Percentiles rank a stretch among this genome's conserved stretches.
Evolutionary conservation across 2,329 filamentous ascomycete genomes (phyloP).

Genomic region (Claviceps pazoutovae): DNA sequence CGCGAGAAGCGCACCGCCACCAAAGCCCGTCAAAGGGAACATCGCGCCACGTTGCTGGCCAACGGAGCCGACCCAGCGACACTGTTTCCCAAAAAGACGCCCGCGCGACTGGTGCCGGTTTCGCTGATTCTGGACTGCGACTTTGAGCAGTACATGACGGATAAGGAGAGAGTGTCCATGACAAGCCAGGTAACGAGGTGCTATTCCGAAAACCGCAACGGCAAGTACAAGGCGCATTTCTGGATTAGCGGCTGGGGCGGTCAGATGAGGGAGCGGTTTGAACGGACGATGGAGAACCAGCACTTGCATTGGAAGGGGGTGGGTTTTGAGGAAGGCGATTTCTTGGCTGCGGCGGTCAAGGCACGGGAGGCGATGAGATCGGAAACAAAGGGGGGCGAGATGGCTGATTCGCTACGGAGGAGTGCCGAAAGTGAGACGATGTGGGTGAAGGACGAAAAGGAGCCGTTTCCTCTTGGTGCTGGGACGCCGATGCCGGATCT

Average conservation of each 20-base stretch:
- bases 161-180: conserved; percentile 73
- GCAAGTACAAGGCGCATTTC: conserved; percentile 55
- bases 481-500: conserved; percentile 16
- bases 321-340: conserved; percentile 59
- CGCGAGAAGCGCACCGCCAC: conserved; percentile 40
- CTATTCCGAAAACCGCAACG: conserved; percentile 75
- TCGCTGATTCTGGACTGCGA: conserved; percentile 80
- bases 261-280: conserved; percentile 62
- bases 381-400: conserved; percentile 29
- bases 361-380: conserved; percentile 53
- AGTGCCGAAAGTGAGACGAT: conserved; percentile 16
- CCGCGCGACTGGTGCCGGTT: conserved; percentile 50
- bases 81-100: conserved; percentile 20
- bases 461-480: conserved; percentile 20
- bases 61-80: conserved; percentile 28
- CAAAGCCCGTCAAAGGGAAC: conserved; percentile 33
- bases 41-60: conserved; percentile 35
- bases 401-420: conserved; percentile 43
- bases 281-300: conserved; percentile 55
- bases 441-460: conserved; percentile 18
- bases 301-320: conserved; percentile 72
- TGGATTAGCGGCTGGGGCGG: conserved; percentile 68
- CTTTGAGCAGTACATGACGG: conserved; percentile 81
- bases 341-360: conserved; percentile 50
- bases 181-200: conserved; percentile 70